These are phyloP conservation scores for Podospora comata DNA, from an alignment of 495 filamentous ascomycete genomes.

Conservation along the genomic window DNA sequence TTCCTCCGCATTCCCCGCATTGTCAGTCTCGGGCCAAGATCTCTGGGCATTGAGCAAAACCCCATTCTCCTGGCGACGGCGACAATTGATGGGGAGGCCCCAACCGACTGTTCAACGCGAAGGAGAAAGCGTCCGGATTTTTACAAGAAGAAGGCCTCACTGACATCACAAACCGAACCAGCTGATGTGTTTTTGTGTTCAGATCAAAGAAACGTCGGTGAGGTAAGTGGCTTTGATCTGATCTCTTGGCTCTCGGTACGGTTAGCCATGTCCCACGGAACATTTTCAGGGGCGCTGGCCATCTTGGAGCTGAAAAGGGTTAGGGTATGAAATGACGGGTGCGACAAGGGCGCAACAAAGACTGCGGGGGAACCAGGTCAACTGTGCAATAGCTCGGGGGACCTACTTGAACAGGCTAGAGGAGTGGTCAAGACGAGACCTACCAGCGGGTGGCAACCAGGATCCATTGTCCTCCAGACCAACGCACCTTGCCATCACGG, in stretches of 20 bases:
- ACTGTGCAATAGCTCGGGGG: background rate
- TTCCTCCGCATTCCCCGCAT: background rate
- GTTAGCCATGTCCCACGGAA: background rate
- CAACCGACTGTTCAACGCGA: background rate
- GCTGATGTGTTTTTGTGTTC: background rate
- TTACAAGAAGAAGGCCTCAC: background rate
- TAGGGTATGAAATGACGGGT: background rate
- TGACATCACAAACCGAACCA: background rate
- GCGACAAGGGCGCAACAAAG: background rate
- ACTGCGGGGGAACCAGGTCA: background rate
- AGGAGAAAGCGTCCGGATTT: slow-evolving; percentile 1
- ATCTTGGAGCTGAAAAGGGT: background rate
- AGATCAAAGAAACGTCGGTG: background rate
- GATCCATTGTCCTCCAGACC: slow-evolving; percentile 8
- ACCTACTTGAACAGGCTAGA: slow-evolving; percentile 8
- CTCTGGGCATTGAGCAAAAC: background rate
- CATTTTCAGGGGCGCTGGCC: background rate
- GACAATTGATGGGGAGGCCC: background rate
- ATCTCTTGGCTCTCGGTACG: background rate
- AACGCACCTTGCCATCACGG: background rate
- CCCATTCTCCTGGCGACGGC: background rate
- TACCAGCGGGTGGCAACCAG: slow-evolving; percentile 6
- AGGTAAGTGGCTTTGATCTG: background rate
- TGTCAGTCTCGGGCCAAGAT: background rate
- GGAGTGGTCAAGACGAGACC: background rate